Conservation (phyloP, 1,139 yeast species). For the Protomyces lactucae-debilis region DNA sequence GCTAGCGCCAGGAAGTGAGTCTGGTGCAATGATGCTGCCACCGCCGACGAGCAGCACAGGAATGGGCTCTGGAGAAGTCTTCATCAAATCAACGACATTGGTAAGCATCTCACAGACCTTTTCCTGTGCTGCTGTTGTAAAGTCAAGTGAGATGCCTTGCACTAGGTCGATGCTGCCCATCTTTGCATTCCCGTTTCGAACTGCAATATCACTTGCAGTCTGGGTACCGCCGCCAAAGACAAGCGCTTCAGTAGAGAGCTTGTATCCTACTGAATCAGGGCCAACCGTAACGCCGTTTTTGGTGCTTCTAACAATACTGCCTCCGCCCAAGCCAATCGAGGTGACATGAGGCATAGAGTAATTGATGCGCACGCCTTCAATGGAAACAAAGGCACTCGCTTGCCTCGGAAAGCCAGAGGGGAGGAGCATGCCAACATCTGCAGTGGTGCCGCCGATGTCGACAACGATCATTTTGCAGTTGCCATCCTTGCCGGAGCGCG, state of each 20-base stretch:
- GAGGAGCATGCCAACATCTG: conserved; percentile 45
- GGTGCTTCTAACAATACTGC: conserved; percentile 42
- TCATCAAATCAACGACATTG: conserved; percentile 43
- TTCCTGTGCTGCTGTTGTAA: conserved; percentile 33
- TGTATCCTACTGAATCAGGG: conserved; percentile 46
- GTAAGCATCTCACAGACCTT: conserved; percentile 40
- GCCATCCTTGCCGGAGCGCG: conserved; percentile 37
- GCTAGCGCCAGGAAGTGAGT: conserved; percentile 42
- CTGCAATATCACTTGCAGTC: conserved; percentile 44
- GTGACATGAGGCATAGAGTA: conserved; percentile 48
- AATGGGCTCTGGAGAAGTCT: conserved; percentile 45
- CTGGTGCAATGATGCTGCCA: conserved; percentile 45
- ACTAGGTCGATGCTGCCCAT: conserved; percentile 36
- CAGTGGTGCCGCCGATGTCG: conserved; percentile 48
- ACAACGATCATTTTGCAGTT: conserved; percentile 40
- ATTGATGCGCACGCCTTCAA: conserved; percentile 47
- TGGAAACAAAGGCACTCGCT: conserved; percentile 41
- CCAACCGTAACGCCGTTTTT: conserved; percentile 40
- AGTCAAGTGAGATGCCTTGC: conserved; percentile 30
- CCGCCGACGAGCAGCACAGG: conserved; percentile 48
- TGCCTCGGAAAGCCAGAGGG: conserved; percentile 46
- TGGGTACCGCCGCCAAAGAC: conserved; percentile 43
- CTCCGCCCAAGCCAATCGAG: conserved; percentile 47
- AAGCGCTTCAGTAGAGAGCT: conserved; percentile 38
- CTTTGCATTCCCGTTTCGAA: conserved; percentile 34